A percentile compares a stretch with the other conserved stretches of the same genome.
Evolutionary conservation across 2,329 filamentous ascomycete species (phyloP).

Genomic region (Exophiala sp.): DNA sequence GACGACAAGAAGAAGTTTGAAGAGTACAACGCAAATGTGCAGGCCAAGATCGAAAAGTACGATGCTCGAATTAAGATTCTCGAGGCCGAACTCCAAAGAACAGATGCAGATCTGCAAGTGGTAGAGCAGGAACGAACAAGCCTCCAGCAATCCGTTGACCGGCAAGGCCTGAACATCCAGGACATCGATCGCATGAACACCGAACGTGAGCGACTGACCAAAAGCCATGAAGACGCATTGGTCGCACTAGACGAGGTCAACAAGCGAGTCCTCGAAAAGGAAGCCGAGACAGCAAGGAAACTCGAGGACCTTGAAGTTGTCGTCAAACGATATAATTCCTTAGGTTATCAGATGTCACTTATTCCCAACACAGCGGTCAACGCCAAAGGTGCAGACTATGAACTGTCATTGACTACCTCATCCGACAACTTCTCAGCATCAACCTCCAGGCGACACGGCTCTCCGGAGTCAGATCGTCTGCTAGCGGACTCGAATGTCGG

Average conservation of each 20-base stretch:
- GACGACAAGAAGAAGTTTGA: slow-evolving; percentile 95
- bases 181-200: slow-evolving; percentile 99
- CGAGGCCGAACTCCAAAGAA: slow-evolving; percentile 81
- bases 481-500: slow-evolving; percentile 78
- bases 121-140: slow-evolving; percentile 76
- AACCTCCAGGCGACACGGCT: slow-evolving; percentile 30
- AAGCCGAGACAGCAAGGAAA: slow-evolving; percentile 78
- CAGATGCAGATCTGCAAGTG: slow-evolving; percentile 68
- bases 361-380: slow-evolving; percentile 83
- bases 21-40: slow-evolving; percentile 82
- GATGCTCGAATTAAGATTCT: slow-evolving; percentile 74
- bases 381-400: slow-evolving; percentile 79
- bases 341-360: slow-evolving; percentile 88
- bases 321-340: slow-evolving; percentile 87
- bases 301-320: slow-evolving; percentile 89
- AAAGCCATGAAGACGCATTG: slow-evolving; percentile 73
- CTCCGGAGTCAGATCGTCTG: slow-evolving; percentile 66
- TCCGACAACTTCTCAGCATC: slow-evolving; percentile 42
- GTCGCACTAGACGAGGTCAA: slow-evolving; percentile 80
- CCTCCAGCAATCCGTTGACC: slow-evolving; percentile 83
- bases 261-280: slow-evolving; percentile 76
- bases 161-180: slow-evolving; percentile 91
- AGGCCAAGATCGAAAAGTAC: slow-evolving; percentile 85
- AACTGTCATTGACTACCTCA: slow-evolving; percentile 71
- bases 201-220: slow-evolving; percentile 89